Conservation (phyloP, 768 basidiomycete genomes). For the Russula foetens region DNA sequence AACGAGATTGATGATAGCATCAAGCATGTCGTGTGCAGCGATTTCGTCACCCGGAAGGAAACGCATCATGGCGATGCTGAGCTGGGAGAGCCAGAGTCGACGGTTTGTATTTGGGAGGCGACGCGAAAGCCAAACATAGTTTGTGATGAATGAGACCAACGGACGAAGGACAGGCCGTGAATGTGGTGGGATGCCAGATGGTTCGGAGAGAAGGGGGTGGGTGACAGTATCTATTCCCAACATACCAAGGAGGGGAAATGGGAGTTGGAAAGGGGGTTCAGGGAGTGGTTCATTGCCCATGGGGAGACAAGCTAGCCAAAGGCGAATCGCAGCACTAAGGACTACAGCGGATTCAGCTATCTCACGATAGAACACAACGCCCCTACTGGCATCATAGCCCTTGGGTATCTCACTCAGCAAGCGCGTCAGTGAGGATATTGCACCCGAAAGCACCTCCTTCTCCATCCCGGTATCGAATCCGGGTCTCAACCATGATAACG, state of each 20-base stretch:
- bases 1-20: conserved; percentile 32
- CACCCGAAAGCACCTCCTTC: conserved; percentile 22
- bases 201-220: conserved; percentile 44
- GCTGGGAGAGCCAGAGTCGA: conserved; percentile 61
- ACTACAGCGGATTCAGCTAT: conserved; percentile 31
- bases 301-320: conserved; percentile 59
- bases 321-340: conserved; percentile 43
- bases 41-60: conserved; percentile 74
- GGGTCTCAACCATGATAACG: conserved; percentile 29
- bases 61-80: conserved; percentile 44
- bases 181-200: conserved; percentile 22
- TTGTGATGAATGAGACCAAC: conserved; percentile 43
- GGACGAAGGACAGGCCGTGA: conserved; percentile 38
- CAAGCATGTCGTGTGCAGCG: conserved; percentile 36
- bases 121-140: conserved; percentile 52
- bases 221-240: conserved; percentile 42
- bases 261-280: conserved; percentile 53
- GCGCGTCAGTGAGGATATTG: conserved; percentile 19
- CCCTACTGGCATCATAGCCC: background rate
- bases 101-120: conserved; percentile 45
- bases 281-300: conserved; percentile 33
- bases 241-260: conserved; percentile 47
- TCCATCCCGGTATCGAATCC: conserved; percentile 34
- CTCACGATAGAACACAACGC: conserved; percentile 20
- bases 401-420: conserved; percentile 15